Percentiles rank a stretch among this genome's conserved stretches.
Evolutionary conservation across 2,329 filamentous ascomycete genomes (phyloP).

Genomic region (Scytalidium lignicola): DNA sequence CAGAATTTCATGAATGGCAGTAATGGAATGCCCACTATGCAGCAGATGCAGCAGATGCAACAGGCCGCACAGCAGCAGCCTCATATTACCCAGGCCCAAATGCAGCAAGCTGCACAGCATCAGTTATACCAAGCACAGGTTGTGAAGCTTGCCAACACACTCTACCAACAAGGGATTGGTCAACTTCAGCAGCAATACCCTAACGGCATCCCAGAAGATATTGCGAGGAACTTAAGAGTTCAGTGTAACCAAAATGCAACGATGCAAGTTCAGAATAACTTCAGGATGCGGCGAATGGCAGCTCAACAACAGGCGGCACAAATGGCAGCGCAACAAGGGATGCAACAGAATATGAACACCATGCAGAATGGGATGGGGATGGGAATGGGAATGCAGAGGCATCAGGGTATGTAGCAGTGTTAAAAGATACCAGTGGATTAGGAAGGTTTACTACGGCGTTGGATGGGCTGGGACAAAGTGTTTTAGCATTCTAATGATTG

Average conservation of each 20-base stretch:
- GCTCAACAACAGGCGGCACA: slow-evolving; percentile 16
- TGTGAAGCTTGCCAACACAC: background rate
- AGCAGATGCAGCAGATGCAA: slow-evolving; percentile 30
- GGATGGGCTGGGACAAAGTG: background rate
- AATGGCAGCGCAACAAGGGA: slow-evolving; percentile 18
- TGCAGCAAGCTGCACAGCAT: slow-evolving; percentile 23
- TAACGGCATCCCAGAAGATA: slow-evolving; percentile 12
- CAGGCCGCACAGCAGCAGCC: slow-evolving; percentile 32
- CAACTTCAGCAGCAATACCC: slow-evolving; percentile 6
- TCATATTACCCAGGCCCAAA: slow-evolving; percentile 26
- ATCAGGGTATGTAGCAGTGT: slow-evolving; percentile 6
- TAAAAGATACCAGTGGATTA: background rate
- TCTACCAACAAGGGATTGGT: background rate
- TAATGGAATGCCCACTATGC: slow-evolving; percentile 30
- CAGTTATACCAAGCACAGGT: slow-evolving; percentile 14
- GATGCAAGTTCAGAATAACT: background rate
- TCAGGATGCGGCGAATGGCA: slow-evolving; percentile 2
- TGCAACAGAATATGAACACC: slow-evolving; percentile 18
- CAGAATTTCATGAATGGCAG: slow-evolving; percentile 27
- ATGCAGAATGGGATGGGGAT: slow-evolving; percentile 26
- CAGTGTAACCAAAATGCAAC: slow-evolving; percentile 10
- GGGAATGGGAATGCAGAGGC: slow-evolving; percentile 9
- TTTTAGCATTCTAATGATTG: background rate
- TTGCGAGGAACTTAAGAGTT: slow-evolving; percentile 7
- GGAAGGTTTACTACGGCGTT: background rate